These are phyloP conservation scores for Quercus robur DNA, from an alignment of 306 rosid species.

Conservation along the genomic window DNA sequence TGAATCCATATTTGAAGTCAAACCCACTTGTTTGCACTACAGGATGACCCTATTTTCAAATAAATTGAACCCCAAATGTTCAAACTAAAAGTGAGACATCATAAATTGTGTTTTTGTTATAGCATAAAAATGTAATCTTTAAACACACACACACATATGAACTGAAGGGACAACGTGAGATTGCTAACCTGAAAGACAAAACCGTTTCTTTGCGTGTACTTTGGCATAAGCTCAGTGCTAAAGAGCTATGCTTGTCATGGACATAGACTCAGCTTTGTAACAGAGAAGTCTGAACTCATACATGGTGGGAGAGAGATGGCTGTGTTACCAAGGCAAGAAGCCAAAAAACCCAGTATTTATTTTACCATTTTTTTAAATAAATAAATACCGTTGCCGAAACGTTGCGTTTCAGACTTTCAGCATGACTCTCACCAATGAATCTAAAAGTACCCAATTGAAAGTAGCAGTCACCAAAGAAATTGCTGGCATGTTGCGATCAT, in stretches of 20 bases:
- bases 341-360: too few species aligned
- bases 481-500: too few species aligned
- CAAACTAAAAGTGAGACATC: not conserved
- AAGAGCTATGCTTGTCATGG: not conserved
- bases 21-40: slow-evolving; percentile 20
- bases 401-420: too few species aligned
- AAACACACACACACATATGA: too few species aligned
- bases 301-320: not conserved
- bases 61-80: slow-evolving; percentile 1
- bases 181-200: slow-evolving; percentile 14
- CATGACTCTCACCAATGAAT: too few species aligned
- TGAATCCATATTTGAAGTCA: slow-evolving; percentile 33
- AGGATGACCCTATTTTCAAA: slow-evolving; percentile 4
- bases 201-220: not conserved
- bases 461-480: too few species aligned
- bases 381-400: too few species aligned
- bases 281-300: not conserved
- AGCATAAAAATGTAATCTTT: too few species aligned
- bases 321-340: not conserved
- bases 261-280: not conserved
- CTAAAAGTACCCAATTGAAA: too few species aligned
- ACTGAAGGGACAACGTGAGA: slow-evolving; percentile 1
- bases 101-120: not conserved
- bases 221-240: not conserved
- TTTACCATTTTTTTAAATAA: too few species aligned